A percentile compares a stretch with the other conserved stretches of the same genome.
Conservation (phyloP, 2,329 filamentous ascomycete genomes). For the Beauveria medogensis region DNA sequence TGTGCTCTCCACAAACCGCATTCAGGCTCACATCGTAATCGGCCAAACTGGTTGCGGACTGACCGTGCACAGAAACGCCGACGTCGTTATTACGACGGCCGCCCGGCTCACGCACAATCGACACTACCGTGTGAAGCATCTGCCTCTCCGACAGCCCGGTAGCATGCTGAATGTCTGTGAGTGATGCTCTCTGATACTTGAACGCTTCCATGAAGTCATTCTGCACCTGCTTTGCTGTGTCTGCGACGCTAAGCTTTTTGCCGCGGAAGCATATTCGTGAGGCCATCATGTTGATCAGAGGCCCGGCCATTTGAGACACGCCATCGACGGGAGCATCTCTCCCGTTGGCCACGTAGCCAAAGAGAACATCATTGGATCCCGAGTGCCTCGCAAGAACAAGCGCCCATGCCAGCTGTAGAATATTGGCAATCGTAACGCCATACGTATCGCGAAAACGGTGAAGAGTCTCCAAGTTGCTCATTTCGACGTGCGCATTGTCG, state of each 20-base stretch:
- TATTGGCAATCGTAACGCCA: conserved; percentile 28
- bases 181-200: background rate
- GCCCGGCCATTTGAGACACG: conserved; percentile 7
- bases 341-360: conserved; percentile 7
- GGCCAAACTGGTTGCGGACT: background rate
- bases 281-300: conserved; percentile 19
- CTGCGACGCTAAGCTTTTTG: background rate
- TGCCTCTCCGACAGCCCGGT: background rate
- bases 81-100: background rate
- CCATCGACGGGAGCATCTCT: conserved; percentile 10
- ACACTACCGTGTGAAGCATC: background rate
- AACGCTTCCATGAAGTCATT: background rate
- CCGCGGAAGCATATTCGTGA: background rate
- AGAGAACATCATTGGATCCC: conserved; percentile 8
- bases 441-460: background rate
- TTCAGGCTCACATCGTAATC: background rate
- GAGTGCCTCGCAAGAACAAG: conserved; percentile 4
- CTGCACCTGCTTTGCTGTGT: background rate
- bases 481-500: background rate
- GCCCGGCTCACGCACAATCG: background rate
- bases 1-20: background rate
- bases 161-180: background rate
- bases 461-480: background rate
- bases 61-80: background rate
- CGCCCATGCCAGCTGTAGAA: conserved; percentile 9